Evolutionary conservation across 495 filamentous ascomycete species (phyloP).

Genomic region (Podospora sp.): DNA sequence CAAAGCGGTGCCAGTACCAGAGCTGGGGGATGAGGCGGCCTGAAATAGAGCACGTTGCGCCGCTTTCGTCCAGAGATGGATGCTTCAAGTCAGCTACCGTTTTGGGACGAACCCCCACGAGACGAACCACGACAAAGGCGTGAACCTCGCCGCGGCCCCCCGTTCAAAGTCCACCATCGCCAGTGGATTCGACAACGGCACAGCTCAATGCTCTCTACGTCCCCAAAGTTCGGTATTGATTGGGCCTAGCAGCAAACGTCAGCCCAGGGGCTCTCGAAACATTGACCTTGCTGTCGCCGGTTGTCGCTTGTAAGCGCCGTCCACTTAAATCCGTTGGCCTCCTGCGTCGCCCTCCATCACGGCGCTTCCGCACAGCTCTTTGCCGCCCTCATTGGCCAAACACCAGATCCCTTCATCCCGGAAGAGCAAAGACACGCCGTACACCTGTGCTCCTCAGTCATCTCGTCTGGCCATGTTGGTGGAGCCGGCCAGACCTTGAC

Average conservation of each 20-base stretch:
- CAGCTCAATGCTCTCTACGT: background rate
- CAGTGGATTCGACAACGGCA: background rate
- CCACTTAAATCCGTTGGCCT: slow-evolving; percentile 29
- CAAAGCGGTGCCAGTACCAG: background rate
- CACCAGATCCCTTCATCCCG: slow-evolving; percentile 28
- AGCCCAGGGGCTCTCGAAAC: slow-evolving; percentile 27
- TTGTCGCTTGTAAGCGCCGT: slow-evolving; percentile 39
- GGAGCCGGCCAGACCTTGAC: slow-evolving; percentile 3
- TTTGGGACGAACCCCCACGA: background rate
- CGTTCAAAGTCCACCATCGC: background rate
- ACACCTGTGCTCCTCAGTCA: slow-evolving; percentile 7
- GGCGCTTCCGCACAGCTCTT: slow-evolving; percentile 37
- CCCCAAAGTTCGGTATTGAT: background rate
- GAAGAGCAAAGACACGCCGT: slow-evolving; percentile 13
- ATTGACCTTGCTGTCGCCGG: slow-evolving; percentile 28
- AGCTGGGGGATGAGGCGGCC: background rate
- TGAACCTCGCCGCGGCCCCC: background rate
- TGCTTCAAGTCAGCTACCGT: background rate
- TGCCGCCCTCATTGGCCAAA: slow-evolving; percentile 34
- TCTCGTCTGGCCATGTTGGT: background rate
- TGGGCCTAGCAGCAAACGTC: slow-evolving; percentile 15
- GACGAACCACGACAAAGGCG: background rate
- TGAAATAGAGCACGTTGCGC: slow-evolving; percentile 28
- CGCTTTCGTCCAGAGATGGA: background rate
- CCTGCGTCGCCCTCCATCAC: slow-evolving; percentile 30